Evolutionary conservation across 306 rosid genomes (phyloP).

Genomic region (Cyclanthera cordifolia): DNA sequence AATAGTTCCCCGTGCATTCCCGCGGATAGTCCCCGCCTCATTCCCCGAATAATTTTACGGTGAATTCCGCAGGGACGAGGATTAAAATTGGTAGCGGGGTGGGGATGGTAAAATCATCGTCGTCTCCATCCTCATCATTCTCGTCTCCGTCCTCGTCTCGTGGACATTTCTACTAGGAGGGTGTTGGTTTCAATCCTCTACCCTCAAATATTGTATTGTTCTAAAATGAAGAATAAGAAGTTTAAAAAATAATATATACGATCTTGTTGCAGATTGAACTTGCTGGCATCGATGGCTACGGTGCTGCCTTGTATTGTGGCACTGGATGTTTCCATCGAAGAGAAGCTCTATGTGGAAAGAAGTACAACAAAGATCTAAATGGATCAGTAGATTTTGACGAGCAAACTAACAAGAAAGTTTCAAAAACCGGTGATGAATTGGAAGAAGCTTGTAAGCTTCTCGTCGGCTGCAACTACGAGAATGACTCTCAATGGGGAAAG

Average conservation of each 20-base stretch:
- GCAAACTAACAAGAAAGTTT: slow-evolving; percentile 13
- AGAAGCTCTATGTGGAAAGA: slow-evolving; percentile 39
- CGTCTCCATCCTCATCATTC: too few relatives aligned
- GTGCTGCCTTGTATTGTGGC: slow-evolving; percentile 48
- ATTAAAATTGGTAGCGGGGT: too few relatives aligned
- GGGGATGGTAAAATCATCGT: too few relatives aligned
- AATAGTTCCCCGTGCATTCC: too few relatives aligned
- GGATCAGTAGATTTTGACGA: neutral
- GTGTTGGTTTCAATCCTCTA: too few relatives aligned
- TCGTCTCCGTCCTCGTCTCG: too few relatives aligned
- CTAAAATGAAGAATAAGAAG: too few relatives aligned
- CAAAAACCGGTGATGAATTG: slow-evolving; percentile 30
- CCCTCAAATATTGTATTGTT: too few relatives aligned
- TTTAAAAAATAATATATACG: neutral
- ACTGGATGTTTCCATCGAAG: slow-evolving; percentile 67
- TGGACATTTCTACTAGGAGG: too few relatives aligned
- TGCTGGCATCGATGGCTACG: slow-evolving; percentile 38
- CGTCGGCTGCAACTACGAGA: slow-evolving; percentile 39
- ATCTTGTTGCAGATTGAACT: slow-evolving; percentile 34
- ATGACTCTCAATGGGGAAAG: slow-evolving; percentile 54
- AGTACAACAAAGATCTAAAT: slow-evolving; percentile 20
- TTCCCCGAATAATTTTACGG: too few relatives aligned
- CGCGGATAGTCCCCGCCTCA: too few relatives aligned
- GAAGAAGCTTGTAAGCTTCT: slow-evolving; percentile 41
- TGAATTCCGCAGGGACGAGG: too few relatives aligned